Evolutionary conservation across 371 early-diverging fungal genomes (phyloP).

Genomic region (Mucor plumbeus): DNA sequence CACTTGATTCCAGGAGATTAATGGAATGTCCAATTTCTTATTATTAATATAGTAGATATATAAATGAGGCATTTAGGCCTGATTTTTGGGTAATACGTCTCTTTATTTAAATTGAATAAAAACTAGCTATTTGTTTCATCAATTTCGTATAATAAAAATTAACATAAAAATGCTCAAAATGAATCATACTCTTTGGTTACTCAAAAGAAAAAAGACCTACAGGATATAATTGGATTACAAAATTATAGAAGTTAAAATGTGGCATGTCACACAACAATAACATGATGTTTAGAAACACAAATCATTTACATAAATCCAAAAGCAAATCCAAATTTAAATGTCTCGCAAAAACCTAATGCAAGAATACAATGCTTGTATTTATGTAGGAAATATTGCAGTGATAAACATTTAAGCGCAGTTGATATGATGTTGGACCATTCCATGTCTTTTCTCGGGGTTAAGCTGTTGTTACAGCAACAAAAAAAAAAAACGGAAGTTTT

Average conservation of each 20-base stretch:
- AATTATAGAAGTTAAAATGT: background rate
- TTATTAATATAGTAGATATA: too few relatives aligned
- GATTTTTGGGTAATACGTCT: background rate
- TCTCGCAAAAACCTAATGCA: too few relatives aligned
- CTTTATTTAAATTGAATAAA: background rate
- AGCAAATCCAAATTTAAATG: too few relatives aligned
- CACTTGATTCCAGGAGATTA: background rate
- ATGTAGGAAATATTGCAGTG: background rate
- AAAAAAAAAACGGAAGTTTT: background rate
- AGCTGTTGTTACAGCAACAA: background rate
- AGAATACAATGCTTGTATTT: background rate
- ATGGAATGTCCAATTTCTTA: too few relatives aligned
- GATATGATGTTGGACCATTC: background rate
- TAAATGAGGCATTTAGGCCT: too few relatives aligned
- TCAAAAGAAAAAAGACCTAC: background rate
- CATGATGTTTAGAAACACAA: background rate
- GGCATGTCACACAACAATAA: slow-evolving; percentile 6
- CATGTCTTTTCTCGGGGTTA: background rate
- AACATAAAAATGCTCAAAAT: background rate
- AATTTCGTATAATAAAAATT: background rate
- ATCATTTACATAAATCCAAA: background rate
- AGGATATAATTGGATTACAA: background rate
- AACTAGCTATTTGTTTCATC: too few relatives aligned
- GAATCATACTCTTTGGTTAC: background rate
- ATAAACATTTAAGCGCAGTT: background rate